phyloP scores from a whole-genome alignment of 192 early-diverging fungal genomes.

The Diversispora epigaea region DNA sequence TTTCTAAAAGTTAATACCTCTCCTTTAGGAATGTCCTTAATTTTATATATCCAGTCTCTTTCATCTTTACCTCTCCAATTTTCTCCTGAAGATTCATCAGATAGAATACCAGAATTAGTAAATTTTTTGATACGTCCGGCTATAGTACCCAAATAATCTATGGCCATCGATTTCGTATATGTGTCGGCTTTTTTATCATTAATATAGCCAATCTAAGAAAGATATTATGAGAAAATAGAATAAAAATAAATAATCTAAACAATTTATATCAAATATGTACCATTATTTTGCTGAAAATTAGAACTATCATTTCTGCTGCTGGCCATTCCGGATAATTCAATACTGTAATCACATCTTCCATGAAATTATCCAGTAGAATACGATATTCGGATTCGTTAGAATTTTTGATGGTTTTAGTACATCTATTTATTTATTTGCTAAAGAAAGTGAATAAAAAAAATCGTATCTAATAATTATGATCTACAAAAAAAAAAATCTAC shows the following conservation, averaged over 20 bases:
- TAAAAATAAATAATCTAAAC: not conserved
- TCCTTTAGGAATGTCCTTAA: conserved; percentile 25
- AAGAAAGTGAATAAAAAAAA: not conserved
- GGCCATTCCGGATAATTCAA: conserved; percentile 91
- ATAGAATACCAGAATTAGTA: not conserved
- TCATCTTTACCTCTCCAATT: conserved; percentile 19
- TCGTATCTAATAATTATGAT: not conserved
- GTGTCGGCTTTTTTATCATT: conserved; percentile 63
- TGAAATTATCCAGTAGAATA: conserved; percentile 64
- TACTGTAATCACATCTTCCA: conserved; percentile 70
- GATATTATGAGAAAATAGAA: not conserved
- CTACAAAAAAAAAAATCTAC: conserved; percentile 34
- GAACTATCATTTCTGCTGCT: conserved; percentile 70
- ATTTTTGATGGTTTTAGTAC: conserved; percentile 45
- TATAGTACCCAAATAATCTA: conserved; percentile 64
- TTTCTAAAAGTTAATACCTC: conserved; percentile 33
- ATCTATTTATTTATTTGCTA: conserved; percentile 40
- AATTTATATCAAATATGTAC: conserved; percentile 35
- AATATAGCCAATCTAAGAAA: conserved; percentile 51
- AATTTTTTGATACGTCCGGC: conserved; percentile 57
- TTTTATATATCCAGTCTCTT: conserved; percentile 27
- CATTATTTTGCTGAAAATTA: conserved; percentile 68
- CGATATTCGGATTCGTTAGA: conserved; percentile 73
- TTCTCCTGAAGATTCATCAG: not conserved
- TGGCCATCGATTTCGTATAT: conserved; percentile 54